These are phyloP conservation scores for Coemansia sp. DNA, from an alignment of 192 early-diverging fungal species.

Conservation along the genomic window DNA sequence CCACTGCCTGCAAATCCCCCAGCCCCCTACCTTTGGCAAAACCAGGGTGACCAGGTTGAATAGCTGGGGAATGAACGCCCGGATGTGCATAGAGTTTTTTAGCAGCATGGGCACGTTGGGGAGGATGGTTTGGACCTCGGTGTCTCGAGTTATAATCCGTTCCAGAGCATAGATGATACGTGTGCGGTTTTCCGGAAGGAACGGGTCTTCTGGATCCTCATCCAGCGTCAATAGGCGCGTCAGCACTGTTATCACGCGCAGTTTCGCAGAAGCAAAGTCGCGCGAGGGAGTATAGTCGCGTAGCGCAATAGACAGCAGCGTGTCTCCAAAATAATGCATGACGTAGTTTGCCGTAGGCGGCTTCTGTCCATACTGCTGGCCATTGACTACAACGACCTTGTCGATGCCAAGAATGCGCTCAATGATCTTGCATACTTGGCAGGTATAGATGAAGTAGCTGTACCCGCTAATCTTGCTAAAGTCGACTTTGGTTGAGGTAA, in stretches of 20 bases:
- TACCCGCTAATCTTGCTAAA: constrained; percentile 7
- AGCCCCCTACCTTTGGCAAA: constrained; percentile 33
- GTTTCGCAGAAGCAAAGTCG: constrained; percentile 7
- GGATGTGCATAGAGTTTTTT: constrained; percentile 21
- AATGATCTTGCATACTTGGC: constrained; percentile 15
- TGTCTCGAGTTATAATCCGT: constrained; percentile 7
- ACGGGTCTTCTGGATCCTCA: constrained; percentile 14
- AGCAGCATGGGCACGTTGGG: constrained; percentile 20
- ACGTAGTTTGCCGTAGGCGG: constrained; percentile 38
- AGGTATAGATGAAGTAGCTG: constrained; percentile 19
- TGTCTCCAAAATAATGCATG: constrained; percentile 18
- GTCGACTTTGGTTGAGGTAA: constrained; percentile 11
- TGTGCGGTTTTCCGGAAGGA: constrained; percentile 6
- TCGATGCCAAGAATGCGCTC: constrained; percentile 13
- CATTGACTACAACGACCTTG: constrained; percentile 9
- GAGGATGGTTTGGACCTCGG: constrained; percentile 17
- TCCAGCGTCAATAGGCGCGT: constrained; percentile 9
- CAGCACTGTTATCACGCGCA: constrained; percentile 6
- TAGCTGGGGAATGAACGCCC: constrained; percentile 32
- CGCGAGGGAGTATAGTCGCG: constrained; percentile 3
- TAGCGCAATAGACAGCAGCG: constrained; percentile 20
- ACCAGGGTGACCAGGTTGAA: constrained; percentile 20
- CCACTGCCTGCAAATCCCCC: too few species aligned
- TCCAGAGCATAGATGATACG: constrained; percentile 16
- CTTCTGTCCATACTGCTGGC: constrained; percentile 15